These are phyloP conservation scores for Termitomyces sp. DNA, from an alignment of 768 basidiomycete species.

Conservation along the genomic window DNA sequence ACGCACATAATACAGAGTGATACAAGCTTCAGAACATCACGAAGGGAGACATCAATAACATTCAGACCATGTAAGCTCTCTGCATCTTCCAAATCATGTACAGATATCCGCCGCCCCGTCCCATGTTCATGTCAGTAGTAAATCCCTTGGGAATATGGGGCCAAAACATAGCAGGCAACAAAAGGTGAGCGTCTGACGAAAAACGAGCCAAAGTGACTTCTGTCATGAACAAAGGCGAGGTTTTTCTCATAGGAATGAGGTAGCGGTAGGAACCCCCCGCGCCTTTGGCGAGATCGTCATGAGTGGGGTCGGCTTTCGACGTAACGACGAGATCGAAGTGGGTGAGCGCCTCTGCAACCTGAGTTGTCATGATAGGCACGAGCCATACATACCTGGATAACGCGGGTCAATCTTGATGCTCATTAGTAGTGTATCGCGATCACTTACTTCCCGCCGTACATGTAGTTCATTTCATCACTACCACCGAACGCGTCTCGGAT, in stretches of 20 bases:
- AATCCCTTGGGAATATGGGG: not conserved
- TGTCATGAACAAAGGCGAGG: not conserved
- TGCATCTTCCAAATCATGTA: not conserved
- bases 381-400: conserved; percentile 1
- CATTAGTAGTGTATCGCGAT: not conserved
- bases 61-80: conserved; percentile 1
- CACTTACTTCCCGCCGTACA: not conserved
- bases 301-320: not conserved
- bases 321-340: not conserved
- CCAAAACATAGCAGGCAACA: not conserved
- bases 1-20: not conserved
- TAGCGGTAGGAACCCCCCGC: not conserved
- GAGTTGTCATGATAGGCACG: not conserved
- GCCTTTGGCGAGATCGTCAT: not conserved
- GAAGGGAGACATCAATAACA: no score
- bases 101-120: not conserved
- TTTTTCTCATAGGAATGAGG: conserved; percentile 1
- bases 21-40: not conserved
- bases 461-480: conserved; percentile 2
- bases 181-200: not conserved
- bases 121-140: not conserved
- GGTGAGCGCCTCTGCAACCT: not conserved
- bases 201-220: not conserved
- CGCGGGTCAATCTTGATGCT: not conserved
- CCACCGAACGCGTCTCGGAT: not conserved